These are phyloP conservation scores for Glomus cerebriforme DNA, from an alignment of 192 early-diverging fungal genomes.

Conservation along the genomic window DNA sequence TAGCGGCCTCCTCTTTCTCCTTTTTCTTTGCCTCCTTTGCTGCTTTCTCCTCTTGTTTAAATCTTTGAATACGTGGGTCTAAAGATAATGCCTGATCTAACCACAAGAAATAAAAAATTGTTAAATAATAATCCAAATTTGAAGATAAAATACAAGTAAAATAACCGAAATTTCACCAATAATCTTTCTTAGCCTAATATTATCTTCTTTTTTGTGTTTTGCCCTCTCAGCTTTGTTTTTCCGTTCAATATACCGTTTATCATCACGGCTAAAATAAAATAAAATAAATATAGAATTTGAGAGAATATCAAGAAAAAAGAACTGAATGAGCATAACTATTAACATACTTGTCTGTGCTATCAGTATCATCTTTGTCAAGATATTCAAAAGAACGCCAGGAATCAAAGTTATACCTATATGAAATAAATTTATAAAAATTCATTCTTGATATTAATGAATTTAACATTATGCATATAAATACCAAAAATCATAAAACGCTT, in stretches of 20 bases:
- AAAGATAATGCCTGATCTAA: slow-evolving; percentile 69
- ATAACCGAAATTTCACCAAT: slow-evolving; percentile 52
- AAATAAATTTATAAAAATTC: background rate
- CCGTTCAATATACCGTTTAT: slow-evolving; percentile 92
- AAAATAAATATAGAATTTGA: background rate
- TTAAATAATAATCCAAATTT: background rate
- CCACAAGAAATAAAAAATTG: background rate
- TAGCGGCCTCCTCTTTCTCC: slow-evolving; percentile 77
- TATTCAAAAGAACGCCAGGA: slow-evolving; percentile 99
- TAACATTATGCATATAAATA: background rate
- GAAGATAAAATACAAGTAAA: background rate
- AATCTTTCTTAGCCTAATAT: slow-evolving; percentile 78
- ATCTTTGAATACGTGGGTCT: slow-evolving; percentile 89
- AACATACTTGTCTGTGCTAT: slow-evolving; percentile 69
- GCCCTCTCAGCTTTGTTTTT: slow-evolving; percentile 94
- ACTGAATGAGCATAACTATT: slow-evolving; percentile 12
- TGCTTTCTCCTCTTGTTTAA: slow-evolving; percentile 89
- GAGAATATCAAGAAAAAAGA: slow-evolving; percentile 7
- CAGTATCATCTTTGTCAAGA: slow-evolving; percentile 95
- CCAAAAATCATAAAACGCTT: slow-evolving; percentile 85
- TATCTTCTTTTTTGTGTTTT: slow-evolving; percentile 97
- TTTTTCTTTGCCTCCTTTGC: slow-evolving; percentile 90
- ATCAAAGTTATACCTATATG: slow-evolving; percentile 70
- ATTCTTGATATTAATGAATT: background rate
- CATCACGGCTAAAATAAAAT: slow-evolving; percentile 69